These are phyloP conservation scores for Conoideocrella luteorostrata DNA, from an alignment of 2,329 filamentous ascomycete species.

Conservation along the genomic window DNA sequence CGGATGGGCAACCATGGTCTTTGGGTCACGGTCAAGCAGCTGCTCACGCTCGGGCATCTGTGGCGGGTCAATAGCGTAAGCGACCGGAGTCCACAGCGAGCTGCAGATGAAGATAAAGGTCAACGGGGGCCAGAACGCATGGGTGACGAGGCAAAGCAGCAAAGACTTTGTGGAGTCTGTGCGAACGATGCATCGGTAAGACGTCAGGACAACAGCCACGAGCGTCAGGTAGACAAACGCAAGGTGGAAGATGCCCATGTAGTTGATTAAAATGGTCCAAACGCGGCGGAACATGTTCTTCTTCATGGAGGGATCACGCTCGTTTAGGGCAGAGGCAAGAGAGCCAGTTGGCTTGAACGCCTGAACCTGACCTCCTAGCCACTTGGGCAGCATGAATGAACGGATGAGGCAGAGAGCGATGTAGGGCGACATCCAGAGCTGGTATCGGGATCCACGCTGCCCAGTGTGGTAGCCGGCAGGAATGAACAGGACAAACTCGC, in stretches of 20 bases:
- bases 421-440: constrained; percentile 59
- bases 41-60: constrained; percentile 51
- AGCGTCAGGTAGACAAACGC: constrained; percentile 47
- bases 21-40: constrained; percentile 47
- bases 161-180: constrained; percentile 31
- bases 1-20: constrained; percentile 48
- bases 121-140: constrained; percentile 56
- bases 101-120: constrained; percentile 50
- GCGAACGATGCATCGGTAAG: constrained; percentile 42
- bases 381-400: constrained; percentile 50
- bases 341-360: constrained; percentile 58
- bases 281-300: constrained; percentile 48
- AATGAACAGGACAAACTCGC: constrained; percentile 51
- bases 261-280: constrained; percentile 48
- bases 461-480: constrained; percentile 54
- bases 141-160: constrained; percentile 49
- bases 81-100: constrained; percentile 52
- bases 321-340: constrained; percentile 48
- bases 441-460: constrained; percentile 48
- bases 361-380: constrained; percentile 52
- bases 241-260: constrained; percentile 49
- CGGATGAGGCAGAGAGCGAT: constrained; percentile 52
- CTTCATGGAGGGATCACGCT: constrained; percentile 46
- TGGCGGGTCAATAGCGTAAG: constrained; percentile 56
- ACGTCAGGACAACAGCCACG: constrained; percentile 41